Evolutionary conservation across 2,329 filamentous ascomycete species (phyloP).

Genomic region (Dactylellina leptospora): DNA sequence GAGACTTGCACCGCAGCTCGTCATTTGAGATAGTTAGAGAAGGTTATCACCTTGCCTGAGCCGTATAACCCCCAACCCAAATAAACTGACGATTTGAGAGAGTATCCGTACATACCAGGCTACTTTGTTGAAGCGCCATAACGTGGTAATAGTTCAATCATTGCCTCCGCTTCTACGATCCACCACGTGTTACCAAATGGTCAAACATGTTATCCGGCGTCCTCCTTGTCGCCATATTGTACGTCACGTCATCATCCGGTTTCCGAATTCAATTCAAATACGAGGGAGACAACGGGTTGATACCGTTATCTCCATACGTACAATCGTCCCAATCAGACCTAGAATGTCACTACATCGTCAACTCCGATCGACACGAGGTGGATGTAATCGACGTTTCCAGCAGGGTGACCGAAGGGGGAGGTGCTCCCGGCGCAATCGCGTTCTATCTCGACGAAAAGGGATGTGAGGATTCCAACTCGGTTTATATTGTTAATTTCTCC

Average conservation of each 20-base stretch:
- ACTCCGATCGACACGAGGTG: not conserved
- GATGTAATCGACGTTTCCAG: constrained; percentile 11
- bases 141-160: too few relatives aligned
- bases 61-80: too few relatives aligned
- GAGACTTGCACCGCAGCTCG: too few relatives aligned
- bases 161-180: too few relatives aligned
- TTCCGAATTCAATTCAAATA: constrained; percentile 27
- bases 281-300: not conserved
- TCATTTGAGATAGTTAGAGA: too few relatives aligned
- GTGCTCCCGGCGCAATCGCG: not conserved
- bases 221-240: too few relatives aligned
- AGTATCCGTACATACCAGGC: too few relatives aligned
- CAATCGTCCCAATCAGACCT: not conserved
- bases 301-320: not conserved
- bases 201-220: too few relatives aligned
- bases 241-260: not conserved
- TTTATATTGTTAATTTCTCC: constrained; percentile 11
- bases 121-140: too few relatives aligned
- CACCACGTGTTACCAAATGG: too few relatives aligned
- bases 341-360: not conserved
- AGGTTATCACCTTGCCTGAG: too few relatives aligned
- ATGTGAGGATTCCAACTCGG: not conserved
- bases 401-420: not conserved
- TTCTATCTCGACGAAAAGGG: not conserved
- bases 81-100: too few relatives aligned